phyloP scores from a whole-genome alignment of 2,329 filamentous ascomycete species.

The Atkinsonella hypoxylon region DNA sequence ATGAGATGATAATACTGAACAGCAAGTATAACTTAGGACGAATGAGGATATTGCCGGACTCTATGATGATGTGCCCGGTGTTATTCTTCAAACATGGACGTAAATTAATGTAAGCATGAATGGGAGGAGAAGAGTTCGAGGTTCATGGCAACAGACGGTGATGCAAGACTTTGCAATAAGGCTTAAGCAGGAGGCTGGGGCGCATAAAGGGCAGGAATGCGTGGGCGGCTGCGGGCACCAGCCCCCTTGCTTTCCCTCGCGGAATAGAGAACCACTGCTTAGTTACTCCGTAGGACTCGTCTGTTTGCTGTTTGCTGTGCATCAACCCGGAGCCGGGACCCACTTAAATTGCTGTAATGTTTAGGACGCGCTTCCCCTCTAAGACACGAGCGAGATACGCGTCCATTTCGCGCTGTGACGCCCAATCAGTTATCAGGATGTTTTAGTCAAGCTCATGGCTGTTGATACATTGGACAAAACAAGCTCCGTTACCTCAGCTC shows the following conservation, averaged over 20 bases:
- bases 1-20: neutral
- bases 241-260: slow-evolving; percentile 8
- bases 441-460: neutral
- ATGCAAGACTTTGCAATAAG: slow-evolving; percentile 3
- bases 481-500: no score
- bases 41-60: neutral
- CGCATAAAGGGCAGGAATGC: slow-evolving; percentile 7
- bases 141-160: slow-evolving; percentile 11
- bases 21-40: neutral
- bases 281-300: no score
- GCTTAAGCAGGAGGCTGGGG: slow-evolving; percentile 12
- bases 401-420: neutral
- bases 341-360: neutral
- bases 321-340: neutral
- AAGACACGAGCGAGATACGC: neutral
- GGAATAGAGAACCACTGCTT: neutral
- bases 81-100: slow-evolving; percentile 1
- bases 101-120: slow-evolving; percentile 1
- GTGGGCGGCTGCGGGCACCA: slow-evolving; percentile 9
- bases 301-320: neutral
- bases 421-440: neutral
- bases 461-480: neutral
- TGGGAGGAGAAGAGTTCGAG: slow-evolving; percentile 11
- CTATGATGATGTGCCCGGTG: neutral
- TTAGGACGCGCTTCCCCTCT: neutral